Percentiles rank a stretch among this genome's conserved stretches.
phyloP scores from a whole-genome alignment of 345 rosid species.

The Acer negundo region DNA sequence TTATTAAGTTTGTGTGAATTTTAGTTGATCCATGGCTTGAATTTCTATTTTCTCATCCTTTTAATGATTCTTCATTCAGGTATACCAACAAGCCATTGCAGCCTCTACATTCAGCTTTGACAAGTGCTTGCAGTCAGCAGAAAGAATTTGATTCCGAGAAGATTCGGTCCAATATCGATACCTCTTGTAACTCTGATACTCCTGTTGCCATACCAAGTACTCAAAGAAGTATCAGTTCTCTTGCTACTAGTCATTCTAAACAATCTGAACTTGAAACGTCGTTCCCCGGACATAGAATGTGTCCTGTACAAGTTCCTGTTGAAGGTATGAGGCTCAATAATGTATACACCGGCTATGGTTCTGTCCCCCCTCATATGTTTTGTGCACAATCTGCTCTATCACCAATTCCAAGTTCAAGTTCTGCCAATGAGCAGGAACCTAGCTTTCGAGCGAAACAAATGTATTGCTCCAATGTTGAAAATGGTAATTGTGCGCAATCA shows the following conservation, averaged over 20 bases:
- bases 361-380: slow-evolving; percentile 39
- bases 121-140: slow-evolving; percentile 26
- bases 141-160: slow-evolving; percentile 35
- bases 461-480: slow-evolving; percentile 36
- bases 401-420: slow-evolving; percentile 50
- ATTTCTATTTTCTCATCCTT: slow-evolving; percentile 20
- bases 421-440: slow-evolving; percentile 59
- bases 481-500: slow-evolving; percentile 35
- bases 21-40: not conserved
- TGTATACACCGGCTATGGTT: slow-evolving; percentile 39
- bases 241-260: slow-evolving; percentile 32
- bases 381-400: slow-evolving; percentile 43
- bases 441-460: slow-evolving; percentile 40
- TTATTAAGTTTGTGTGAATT: not conserved
- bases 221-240: slow-evolving; percentile 45
- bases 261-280: slow-evolving; percentile 45
- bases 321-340: slow-evolving; percentile 38
- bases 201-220: slow-evolving; percentile 43
- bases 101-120: slow-evolving; percentile 39
- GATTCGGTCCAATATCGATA: slow-evolving; percentile 28
- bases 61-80: slow-evolving; percentile 44
- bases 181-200: slow-evolving; percentile 32
- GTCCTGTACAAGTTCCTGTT: slow-evolving; percentile 51
- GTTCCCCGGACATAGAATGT: slow-evolving; percentile 42
- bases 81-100: slow-evolving; percentile 55